phyloP scores from a whole-genome alignment of 441 rosid genomes.

The Gossypium schwendimanii region DNA sequence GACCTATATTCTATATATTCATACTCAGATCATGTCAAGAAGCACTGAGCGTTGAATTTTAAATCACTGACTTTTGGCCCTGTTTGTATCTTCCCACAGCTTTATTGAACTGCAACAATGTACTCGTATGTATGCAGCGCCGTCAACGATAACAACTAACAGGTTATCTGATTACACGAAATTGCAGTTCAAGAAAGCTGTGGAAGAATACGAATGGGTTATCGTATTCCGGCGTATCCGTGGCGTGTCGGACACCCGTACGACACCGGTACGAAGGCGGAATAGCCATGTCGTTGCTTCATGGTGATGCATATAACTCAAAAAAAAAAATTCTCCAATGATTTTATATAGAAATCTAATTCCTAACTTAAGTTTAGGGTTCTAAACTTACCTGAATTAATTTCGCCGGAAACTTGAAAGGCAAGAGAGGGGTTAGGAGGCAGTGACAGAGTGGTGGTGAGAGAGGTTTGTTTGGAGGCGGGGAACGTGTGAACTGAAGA shows the following conservation, averaged over 20 bases:
- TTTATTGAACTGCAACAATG: conserved; percentile 78
- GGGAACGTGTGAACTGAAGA: background rate
- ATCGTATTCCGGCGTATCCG: too few relatives aligned
- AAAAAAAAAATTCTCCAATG: too few relatives aligned
- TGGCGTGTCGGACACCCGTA: too few relatives aligned
- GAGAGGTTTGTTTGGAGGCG: background rate
- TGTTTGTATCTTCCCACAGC: conserved; percentile 96
- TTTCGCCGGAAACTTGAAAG: background rate
- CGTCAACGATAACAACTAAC: background rate
- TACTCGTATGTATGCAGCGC: conserved; percentile 9
- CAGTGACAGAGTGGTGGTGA: background rate
- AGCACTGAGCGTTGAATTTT: too few relatives aligned
- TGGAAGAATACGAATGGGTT: too few relatives aligned
- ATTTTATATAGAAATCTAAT: background rate
- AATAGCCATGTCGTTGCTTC: too few relatives aligned
- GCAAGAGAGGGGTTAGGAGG: background rate
- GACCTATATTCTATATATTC: too few relatives aligned
- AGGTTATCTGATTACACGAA: too few relatives aligned
- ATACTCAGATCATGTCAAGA: too few relatives aligned
- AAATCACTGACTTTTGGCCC: conserved; percentile 27
- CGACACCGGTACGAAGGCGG: too few relatives aligned
- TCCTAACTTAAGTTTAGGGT: background rate
- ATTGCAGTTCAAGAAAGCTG: too few relatives aligned
- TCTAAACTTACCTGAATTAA: background rate
- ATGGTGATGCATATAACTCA: too few relatives aligned